phyloP scores from a whole-genome alignment of 2,329 filamentous ascomycete genomes.

The Neofusicoccum sp. region DNA sequence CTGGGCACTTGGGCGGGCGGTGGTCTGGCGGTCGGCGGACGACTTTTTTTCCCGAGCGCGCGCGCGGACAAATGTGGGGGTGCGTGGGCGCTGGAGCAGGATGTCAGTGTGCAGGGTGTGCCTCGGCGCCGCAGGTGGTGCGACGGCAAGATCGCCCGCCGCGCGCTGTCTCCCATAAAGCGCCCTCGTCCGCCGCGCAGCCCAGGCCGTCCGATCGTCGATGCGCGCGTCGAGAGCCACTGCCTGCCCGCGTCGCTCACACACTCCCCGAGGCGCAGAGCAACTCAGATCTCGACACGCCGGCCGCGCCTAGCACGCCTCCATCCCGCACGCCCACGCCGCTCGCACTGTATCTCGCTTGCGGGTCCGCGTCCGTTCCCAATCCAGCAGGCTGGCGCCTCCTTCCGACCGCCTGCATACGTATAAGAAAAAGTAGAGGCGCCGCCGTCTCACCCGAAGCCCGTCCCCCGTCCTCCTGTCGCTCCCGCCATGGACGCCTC shows the following conservation, averaged over 20 bases:
- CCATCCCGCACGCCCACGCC: neutral
- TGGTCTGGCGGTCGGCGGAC: neutral
- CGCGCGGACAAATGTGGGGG: neutral
- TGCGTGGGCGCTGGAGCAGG: neutral
- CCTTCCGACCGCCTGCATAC: constrained; percentile 2
- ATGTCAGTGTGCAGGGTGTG: neutral
- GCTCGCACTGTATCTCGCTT: constrained; percentile 1
- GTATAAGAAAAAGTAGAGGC: constrained; percentile 11
- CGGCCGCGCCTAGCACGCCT: neutral
- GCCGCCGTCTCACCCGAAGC: neutral
- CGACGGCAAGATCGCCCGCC: constrained; percentile 13
- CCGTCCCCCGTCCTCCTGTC: neutral
- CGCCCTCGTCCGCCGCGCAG: neutral
- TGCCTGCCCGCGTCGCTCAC: neutral
- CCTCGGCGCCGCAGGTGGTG: constrained; percentile 10
- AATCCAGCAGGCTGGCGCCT: neutral
- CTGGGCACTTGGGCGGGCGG: constrained; percentile 5
- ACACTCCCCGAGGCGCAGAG: neutral
- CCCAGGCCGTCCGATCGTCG: neutral
- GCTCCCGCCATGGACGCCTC: constrained; percentile 1
- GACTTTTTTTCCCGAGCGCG: constrained; percentile 3
- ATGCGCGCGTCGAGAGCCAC: neutral
- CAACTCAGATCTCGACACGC: constrained; percentile 5
- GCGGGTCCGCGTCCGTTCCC: constrained; percentile 13
- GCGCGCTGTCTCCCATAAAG: neutral